These are phyloP conservation scores for Apodospora peruviana DNA, from an alignment of 495 filamentous ascomycete species.

Conservation along the genomic window DNA sequence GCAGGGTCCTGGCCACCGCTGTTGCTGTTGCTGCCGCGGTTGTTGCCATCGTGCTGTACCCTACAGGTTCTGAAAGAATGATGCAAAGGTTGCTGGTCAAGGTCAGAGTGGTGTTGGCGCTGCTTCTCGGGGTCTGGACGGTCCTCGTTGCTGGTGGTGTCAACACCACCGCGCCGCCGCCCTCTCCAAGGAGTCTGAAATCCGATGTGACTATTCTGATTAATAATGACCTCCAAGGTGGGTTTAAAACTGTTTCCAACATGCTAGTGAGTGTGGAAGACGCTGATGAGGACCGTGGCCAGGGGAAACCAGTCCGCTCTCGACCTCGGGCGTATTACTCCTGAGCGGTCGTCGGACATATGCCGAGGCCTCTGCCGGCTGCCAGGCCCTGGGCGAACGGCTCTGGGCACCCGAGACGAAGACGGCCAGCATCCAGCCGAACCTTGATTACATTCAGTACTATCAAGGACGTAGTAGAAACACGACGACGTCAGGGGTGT, in stretches of 20 bases:
- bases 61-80: too few species aligned
- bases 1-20: too few species aligned
- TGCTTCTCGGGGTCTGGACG: too few species aligned
- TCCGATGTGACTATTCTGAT: conserved; percentile 33
- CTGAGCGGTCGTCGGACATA: conserved; percentile 21
- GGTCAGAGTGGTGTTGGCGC: too few species aligned
- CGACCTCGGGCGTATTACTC: conserved; percentile 36
- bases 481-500: conserved; percentile 13
- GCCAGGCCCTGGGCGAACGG: conserved; percentile 35
- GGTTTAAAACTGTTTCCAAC: neutral
- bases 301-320: conserved; percentile 31
- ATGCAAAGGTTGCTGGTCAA: too few species aligned
- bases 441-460: conserved; percentile 33
- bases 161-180: too few species aligned
- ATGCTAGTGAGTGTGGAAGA: neutral
- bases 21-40: too few species aligned
- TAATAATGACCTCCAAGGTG: conserved; percentile 39
- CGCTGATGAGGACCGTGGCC: conserved; percentile 3
- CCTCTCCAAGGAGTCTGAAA: conserved; percentile 30
- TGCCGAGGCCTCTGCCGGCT: conserved; percentile 22
- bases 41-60: too few species aligned
- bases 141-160: too few species aligned
- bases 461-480: conserved; percentile 17
- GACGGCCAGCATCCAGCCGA: conserved; percentile 29
- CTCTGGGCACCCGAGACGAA: conserved; percentile 35